phyloP scores from a whole-genome alignment of 1,139 yeast species.

The Kodamaea anthophila region DNA sequence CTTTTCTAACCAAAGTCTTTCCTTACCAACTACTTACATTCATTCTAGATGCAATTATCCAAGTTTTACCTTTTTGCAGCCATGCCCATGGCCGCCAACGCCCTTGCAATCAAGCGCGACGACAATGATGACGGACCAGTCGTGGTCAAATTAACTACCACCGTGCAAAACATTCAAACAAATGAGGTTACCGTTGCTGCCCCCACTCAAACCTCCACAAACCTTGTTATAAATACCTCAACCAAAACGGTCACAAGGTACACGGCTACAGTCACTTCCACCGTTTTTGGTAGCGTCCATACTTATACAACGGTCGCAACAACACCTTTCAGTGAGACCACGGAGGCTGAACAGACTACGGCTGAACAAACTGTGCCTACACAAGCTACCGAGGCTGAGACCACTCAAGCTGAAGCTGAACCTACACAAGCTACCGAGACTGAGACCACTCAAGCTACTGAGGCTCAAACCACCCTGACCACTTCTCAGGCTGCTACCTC shows the following conservation, averaged over 20 bases:
- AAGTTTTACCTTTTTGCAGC: constrained; percentile 18
- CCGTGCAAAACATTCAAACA: constrained; percentile 31
- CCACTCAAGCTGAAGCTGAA: neutral
- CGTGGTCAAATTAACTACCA: constrained; percentile 31
- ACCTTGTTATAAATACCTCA: constrained; percentile 24
- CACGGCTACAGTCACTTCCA: constrained; percentile 42
- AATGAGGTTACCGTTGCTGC: constrained; percentile 30
- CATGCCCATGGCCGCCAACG: constrained; percentile 19
- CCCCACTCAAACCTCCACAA: constrained; percentile 25
- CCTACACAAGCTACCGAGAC: neutral
- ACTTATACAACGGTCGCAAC: constrained; percentile 36
- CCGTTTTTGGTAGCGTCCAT: constrained; percentile 35
- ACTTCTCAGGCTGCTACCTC: constrained; percentile 9
- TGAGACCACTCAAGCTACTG: neutral
- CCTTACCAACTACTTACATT: constrained; percentile 8
- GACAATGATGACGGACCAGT: constrained; percentile 23
- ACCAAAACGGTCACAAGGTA: constrained; percentile 37
- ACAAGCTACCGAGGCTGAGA: constrained; percentile 3
- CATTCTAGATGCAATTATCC: constrained; percentile 28
- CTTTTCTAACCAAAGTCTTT: too few species aligned
- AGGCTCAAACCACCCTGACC: constrained; percentile 9
- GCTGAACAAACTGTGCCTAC: constrained; percentile 7
- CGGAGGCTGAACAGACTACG: constrained; percentile 1
- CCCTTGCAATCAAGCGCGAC: constrained; percentile 22
- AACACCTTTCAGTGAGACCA: constrained; percentile 21